phyloP scores from a whole-genome alignment of 768 basidiomycete genomes.

The Candolleomyces efflorescens region DNA sequence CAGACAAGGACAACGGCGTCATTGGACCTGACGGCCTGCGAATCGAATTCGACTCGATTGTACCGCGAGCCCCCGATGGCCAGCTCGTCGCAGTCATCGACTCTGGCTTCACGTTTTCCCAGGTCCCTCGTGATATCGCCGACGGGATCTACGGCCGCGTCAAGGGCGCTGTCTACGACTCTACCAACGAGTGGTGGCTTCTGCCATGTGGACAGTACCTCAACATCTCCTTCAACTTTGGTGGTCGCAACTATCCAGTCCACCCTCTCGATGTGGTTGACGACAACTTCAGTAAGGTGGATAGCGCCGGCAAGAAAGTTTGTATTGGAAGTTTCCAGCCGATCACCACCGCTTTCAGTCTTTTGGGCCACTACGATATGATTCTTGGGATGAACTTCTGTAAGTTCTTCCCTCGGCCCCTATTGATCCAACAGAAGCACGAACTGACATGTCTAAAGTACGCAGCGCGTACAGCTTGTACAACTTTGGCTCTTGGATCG shows the following conservation, averaged over 20 bases:
- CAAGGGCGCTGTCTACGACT: constrained; percentile 63
- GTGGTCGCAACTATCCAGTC: constrained; percentile 62
- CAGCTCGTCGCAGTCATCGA: constrained; percentile 72
- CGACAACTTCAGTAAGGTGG: constrained; percentile 54
- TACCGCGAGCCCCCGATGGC: constrained; percentile 59
- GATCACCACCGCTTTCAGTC: constrained; percentile 73
- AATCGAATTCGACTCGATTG: constrained; percentile 60
- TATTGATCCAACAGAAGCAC: neutral
- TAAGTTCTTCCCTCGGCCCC: constrained; percentile 31
- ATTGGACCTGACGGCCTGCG: constrained; percentile 73
- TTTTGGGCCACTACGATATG: constrained; percentile 77
- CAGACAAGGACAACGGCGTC: constrained; percentile 61
- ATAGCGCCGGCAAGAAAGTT: constrained; percentile 11
- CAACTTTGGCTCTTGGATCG: constrained; percentile 68
- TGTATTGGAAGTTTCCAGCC: constrained; percentile 80
- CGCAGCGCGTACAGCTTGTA: constrained; percentile 73
- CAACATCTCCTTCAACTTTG: constrained; percentile 68
- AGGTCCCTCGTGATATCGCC: constrained; percentile 69
- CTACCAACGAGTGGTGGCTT: constrained; percentile 55
- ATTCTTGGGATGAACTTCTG: constrained; percentile 80
- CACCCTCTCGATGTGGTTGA: constrained; percentile 71
- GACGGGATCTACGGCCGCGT: constrained; percentile 82
- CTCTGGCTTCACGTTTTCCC: constrained; percentile 54
- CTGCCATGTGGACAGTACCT: constrained; percentile 72
- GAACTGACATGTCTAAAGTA: constrained; percentile 38